Evolutionary conservation across 305 asterid species (phyloP), one percentile per base, ranked within the genome.

Genomic region (Fraxinus platypoda): DNA sequence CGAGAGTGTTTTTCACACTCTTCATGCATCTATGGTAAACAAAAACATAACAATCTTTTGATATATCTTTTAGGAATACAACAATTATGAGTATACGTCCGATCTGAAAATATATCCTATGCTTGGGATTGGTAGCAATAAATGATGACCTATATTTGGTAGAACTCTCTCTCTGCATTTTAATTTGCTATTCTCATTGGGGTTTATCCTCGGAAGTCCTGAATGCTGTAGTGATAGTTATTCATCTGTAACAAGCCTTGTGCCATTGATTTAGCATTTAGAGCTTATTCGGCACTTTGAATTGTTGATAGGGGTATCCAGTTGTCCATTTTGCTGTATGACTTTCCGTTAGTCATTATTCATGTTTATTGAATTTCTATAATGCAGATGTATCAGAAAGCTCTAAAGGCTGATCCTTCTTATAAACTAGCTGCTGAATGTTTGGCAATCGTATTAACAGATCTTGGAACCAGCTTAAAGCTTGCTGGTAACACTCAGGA

Each of bases 401-500:
- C 99, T 86, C 87, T 93, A 34, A 86, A 81, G 89, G 96, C 95
- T 62, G 98, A 97, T 82, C 91, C 97, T 81, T 87, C 96, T 4
- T 89, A 92, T 90, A 97, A 93, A 90, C 91, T 92, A 68, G 99
- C 99, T 8, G 91, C 95, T 75, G 99, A 97, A 87, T 97, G 98
- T 89, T 90, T 97, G 81, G 96, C 98, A 76, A 90, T 97, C 83
- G 99, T 97, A 79, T 88, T 95, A 81, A 97, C 99, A 37, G 99
- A 97, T 90, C 92, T 95, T 78, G 99, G 99, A 76, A 97, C 99
- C 78, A 93, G 99, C 91, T 87, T 95, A 83, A 97, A 97, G 90
- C 96, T 97, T 84, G 96, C 98, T 89, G 98, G 98, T 75, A 97
- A 95, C 90, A 88, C 97, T 66, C 92, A 94, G 86, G 99, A 94